Evolutionary conservation across 768 basidiomycete genomes (phyloP).

Genomic region (Naganishia onofrii): DNA sequence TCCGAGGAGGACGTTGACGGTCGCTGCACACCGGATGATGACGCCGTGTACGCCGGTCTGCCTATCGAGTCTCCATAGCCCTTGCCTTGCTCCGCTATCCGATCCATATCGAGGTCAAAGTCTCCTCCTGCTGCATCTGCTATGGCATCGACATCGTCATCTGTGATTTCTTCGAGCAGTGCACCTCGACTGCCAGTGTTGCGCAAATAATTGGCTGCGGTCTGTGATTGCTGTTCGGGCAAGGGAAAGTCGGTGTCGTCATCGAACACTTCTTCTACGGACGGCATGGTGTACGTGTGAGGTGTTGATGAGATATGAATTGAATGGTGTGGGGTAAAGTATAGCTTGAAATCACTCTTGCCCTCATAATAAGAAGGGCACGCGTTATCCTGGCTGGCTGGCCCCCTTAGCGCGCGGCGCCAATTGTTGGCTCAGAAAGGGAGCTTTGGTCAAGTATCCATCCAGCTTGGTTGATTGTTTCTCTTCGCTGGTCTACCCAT

Average conservation of each 20-base stretch:
- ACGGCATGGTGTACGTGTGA: conserved; percentile 6
- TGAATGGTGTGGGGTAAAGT: neutral
- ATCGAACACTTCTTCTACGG: conserved; percentile 65
- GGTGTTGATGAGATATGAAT: too few relatives aligned
- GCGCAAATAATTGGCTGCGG: conserved; percentile 55
- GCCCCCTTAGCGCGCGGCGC: too few relatives aligned
- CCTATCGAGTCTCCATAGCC: conserved; percentile 26
- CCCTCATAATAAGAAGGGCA: too few relatives aligned
- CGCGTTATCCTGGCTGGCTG: too few relatives aligned
- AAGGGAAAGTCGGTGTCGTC: conserved; percentile 90
- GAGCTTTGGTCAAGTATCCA: too few relatives aligned
- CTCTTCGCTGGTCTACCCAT: too few relatives aligned
- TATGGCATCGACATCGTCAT: conserved; percentile 62
- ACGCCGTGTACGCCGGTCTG: conserved; percentile 29
- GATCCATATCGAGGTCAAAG: conserved; percentile 30
- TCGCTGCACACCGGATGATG: neutral
- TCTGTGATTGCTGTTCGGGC: conserved; percentile 58
- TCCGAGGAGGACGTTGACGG: neutral
- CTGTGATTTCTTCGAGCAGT: conserved; percentile 69
- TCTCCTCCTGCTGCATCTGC: conserved; percentile 37
- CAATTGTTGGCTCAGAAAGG: too few relatives aligned
- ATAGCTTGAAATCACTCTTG: too few relatives aligned
- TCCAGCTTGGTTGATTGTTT: too few relatives aligned
- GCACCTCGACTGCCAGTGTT: conserved; percentile 69
- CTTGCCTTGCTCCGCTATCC: conserved; percentile 27